Evolutionary conservation across 257 asterid genomes (phyloP), one percentile per base, ranked within the genome.

Genomic region (Rehmannia glutinosa): DNA sequence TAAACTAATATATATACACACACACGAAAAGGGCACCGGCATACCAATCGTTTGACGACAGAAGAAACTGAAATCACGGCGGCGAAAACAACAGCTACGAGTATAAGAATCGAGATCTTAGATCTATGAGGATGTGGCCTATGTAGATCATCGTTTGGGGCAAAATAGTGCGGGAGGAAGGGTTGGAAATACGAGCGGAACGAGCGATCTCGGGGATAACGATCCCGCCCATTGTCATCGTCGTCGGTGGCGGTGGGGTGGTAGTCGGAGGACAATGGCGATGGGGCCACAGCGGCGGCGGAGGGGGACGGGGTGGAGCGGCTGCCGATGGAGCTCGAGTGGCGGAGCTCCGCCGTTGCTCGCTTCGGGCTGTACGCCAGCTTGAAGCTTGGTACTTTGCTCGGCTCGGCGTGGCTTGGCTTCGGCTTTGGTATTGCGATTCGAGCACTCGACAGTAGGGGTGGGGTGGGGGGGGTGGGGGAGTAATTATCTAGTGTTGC

Each of bases 291-390:
- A 8, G 78, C 68, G 47, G 84, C 33, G 55, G 86, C 87, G 36
- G 84, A 66, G 25, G 95, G 80, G 68, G 85, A 64, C 45, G 70
- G 49, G 27, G 84, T 63, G 77, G 89, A 76, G 62, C 98, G 90
- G 84, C 68, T 85, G 43, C 95, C 91, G 50, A 79, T 68, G 68
- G 97, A 90, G 90, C 90, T 87, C 39, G 99, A 88, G 75, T 91
- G 98, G 80, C 98, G 99, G 81, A 94, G 93, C 88, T 94, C 99
- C 87, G 92, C 99, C 99, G 79, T 88, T 28, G 87, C 97, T 68
- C 96, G 88, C 77, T 91, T 94, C 45, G 99, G 99, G 73, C 99
- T 94, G 84, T 63, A 88, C 81, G 96, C 99, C 99, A 94, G 96
- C 83, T 90, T 83, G 71, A 54, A 39, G 56, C 45, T 76, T 8